A percentile compares a stretch with the other conserved stretches of the same genome.
Evolutionary conservation across 352 stramenopile genomes (phyloP).

Genomic region (Globisporangium paroecandrum): DNA sequence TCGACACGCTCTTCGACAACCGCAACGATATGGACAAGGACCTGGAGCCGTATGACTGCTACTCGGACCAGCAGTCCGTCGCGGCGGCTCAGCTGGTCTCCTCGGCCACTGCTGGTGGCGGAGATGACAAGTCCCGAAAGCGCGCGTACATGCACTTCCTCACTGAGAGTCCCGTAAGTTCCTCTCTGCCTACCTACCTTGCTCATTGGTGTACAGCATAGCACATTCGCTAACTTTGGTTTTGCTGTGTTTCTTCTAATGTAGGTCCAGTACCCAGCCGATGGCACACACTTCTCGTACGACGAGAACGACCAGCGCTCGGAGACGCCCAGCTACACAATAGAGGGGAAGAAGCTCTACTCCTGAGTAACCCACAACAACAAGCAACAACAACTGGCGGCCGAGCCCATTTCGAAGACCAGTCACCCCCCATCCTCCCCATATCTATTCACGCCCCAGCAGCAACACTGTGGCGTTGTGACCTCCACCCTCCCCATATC

Average conservation of each 20-base stretch:
- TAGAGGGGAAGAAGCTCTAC: conserved; percentile 77
- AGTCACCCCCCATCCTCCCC: conserved; percentile 30
- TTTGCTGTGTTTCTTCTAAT: background rate
- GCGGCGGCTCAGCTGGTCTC: background rate
- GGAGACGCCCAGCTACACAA: conserved; percentile 50
- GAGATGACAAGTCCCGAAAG: conserved; percentile 43
- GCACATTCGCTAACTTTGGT: background rate
- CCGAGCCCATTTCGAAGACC: background rate
- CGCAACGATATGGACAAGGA: conserved; percentile 44
- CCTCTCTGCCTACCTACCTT: background rate
- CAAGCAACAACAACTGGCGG: background rate
- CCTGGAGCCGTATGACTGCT: conserved; percentile 77
- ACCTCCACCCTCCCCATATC: background rate
- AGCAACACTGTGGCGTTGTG: background rate
- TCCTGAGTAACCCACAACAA: conserved; percentile 34
- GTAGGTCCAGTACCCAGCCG: conserved; percentile 19
- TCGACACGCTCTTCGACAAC: conserved; percentile 72
- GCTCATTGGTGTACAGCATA: background rate
- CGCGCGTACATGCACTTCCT: conserved; percentile 79
- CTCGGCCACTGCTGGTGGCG: background rate
- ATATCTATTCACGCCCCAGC: conserved; percentile 9
- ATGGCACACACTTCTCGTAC: conserved; percentile 33
- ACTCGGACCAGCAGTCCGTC: conserved; percentile 27
- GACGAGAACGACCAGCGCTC: conserved; percentile 23
- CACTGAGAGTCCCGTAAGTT: conserved; percentile 50